A percentile compares a stretch with the other conserved stretches of the same genome.
phyloP scores from a whole-genome alignment of 2,329 filamentous ascomycete genomes.

The Botryosphaeria dothidea region DNA sequence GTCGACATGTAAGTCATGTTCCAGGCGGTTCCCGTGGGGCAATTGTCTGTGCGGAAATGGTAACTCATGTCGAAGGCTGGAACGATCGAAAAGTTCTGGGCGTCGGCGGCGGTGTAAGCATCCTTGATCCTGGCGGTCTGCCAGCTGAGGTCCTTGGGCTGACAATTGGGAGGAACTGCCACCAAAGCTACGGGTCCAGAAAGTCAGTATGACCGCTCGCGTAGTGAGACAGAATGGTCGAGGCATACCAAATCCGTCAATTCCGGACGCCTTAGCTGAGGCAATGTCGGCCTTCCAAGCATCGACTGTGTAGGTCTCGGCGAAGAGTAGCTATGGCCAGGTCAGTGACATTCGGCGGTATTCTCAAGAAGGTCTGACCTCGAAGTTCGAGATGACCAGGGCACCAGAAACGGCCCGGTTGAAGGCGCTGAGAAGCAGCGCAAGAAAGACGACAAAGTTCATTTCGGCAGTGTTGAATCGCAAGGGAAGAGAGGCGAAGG shows the following conservation, averaged over 20 bases:
- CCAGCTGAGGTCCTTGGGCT: slow-evolving; percentile 29
- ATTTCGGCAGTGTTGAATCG: not conserved
- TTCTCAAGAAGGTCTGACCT: not conserved
- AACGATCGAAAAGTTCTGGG: slow-evolving; percentile 37
- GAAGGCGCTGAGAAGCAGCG: not conserved
- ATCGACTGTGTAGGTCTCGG: slow-evolving; percentile 15
- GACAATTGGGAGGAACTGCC: slow-evolving; percentile 38
- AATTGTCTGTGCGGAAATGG: slow-evolving; percentile 23
- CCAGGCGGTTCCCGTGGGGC: slow-evolving; percentile 34
- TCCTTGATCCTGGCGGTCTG: slow-evolving; percentile 36
- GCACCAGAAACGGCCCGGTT: not conserved
- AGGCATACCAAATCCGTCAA: slow-evolving; percentile 19
- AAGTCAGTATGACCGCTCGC: not conserved
- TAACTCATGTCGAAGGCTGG: slow-evolving; percentile 44
- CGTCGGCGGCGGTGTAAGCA: slow-evolving; percentile 36
- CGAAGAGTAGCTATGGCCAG: slow-evolving; percentile 4
- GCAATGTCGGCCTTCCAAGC: slow-evolving; percentile 19
- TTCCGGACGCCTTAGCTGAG: slow-evolving; percentile 16
- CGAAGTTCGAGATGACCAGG: slow-evolving; percentile 11
- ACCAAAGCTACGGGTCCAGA: slow-evolving; percentile 30
- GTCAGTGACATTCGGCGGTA: not conserved
- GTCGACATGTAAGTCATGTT: slow-evolving; percentile 38
- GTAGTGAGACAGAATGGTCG: not conserved
- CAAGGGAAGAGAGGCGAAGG: not conserved
- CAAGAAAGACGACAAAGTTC: not conserved